Conservation (phyloP, 2,329 filamentous ascomycete species). For the Alternaria sp. region DNA sequence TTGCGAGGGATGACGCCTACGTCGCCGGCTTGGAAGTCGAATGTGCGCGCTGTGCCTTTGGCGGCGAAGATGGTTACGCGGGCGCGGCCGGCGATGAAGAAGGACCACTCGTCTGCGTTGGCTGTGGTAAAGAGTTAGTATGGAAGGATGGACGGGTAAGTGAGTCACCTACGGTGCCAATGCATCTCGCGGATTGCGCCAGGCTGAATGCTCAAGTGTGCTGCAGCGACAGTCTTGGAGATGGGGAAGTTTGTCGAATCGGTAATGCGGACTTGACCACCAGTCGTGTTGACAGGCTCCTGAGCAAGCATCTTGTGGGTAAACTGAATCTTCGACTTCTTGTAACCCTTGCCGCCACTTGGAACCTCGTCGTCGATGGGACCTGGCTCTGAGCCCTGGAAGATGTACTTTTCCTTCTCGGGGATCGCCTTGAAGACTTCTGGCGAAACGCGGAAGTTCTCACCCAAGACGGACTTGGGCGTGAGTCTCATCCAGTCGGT, state of each 20-base stretch:
- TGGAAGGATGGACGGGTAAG: background rate
- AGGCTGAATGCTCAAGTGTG: constrained; percentile 72
- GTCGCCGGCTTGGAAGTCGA: constrained; percentile 77
- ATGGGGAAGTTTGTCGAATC: constrained; percentile 79
- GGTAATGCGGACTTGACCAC: constrained; percentile 74
- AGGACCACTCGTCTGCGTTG: constrained; percentile 80
- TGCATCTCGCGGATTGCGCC: constrained; percentile 80
- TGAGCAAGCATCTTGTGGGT: constrained; percentile 76
- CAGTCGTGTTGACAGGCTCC: constrained; percentile 68
- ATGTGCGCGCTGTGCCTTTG: constrained; percentile 72
- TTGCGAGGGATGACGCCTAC: constrained; percentile 78
- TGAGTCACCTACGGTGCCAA: constrained; percentile 65
- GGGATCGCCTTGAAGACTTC: constrained; percentile 74
- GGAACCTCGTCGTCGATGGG: constrained; percentile 71
- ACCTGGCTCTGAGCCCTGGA: constrained; percentile 70
- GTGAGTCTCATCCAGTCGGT: constrained; percentile 78
- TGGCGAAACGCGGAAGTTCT: constrained; percentile 76
- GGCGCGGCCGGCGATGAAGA: constrained; percentile 74
- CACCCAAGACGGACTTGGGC: constrained; percentile 71
- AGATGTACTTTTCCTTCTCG: constrained; percentile 74
- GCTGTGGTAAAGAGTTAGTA: constrained; percentile 15
- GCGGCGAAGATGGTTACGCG: constrained; percentile 77
- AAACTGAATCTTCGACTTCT: constrained; percentile 72
- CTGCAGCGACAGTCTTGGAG: constrained; percentile 74
- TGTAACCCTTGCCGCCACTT: constrained; percentile 62